Base-by-base conservation (phyloP, 169 alveolate genomes). In the Amoebophrya sp. region DNA sequence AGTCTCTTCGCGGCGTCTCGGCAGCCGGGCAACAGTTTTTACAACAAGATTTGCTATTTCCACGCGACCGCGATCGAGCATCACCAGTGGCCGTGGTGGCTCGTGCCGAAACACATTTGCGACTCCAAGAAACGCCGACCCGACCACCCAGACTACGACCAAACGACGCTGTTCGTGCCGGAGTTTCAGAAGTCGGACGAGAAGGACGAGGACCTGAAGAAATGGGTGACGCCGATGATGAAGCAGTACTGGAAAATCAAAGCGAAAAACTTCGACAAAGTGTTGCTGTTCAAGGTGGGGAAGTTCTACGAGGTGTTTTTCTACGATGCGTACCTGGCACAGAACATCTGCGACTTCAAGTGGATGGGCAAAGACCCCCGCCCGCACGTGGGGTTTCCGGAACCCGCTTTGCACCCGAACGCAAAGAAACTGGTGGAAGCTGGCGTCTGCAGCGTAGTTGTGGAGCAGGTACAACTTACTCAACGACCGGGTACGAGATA, bases 321-420 rank as follows among this genome's bases (percentile, higher is more conserved):
- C 91, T 94, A 94, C 40, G 99, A 99, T 93, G 99, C 99, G 2
- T 97, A 97, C 88, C 94, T 98, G 31, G 96, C 98, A 26, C 98
- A 98, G 93, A 95, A 96, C 89, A 94, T 97, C n/a, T 95, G 99
- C 45, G 99, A 97, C 38, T 94, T 99, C 89, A 98, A 98, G 92
- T 99, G 99, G 99, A 98, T 98, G 99, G 99, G 99, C 45, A 97
- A 97, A 18, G 99, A 97, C 40, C 95, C 97, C 42, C 97, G 97
- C 92, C 98, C 99, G 41, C 99, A 99, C 93, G 99, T 98, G 42
- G 99, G 99, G 0, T 99, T 99, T 90, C 99, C 99, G 4, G 99
- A 99, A 94, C 97, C 97, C 91, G 97, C 98, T 38, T 93, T 98
- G 45, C 99, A 98, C 91, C 95, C 96, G 89, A 97, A 97, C 89